Conservation (phyloP, 805 yeast species). For the Myxozyma monticola region DNA sequence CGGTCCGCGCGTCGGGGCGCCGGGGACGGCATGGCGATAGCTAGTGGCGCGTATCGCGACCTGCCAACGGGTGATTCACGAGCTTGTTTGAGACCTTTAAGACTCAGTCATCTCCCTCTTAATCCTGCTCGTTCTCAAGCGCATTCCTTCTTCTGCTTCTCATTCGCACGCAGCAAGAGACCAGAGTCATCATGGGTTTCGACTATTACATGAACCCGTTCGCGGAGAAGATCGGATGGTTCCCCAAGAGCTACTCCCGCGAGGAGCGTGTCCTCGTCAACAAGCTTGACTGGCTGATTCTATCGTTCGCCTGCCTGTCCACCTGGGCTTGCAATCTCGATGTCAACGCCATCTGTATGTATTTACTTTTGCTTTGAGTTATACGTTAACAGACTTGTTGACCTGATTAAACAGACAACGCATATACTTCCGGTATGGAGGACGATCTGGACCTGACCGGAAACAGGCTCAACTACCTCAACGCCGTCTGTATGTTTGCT, state of each 20-base stretch:
- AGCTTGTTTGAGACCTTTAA: too few relatives aligned
- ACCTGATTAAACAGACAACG: slow-evolving; percentile 39
- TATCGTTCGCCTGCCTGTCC: slow-evolving; percentile 23
- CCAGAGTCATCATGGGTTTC: too few relatives aligned
- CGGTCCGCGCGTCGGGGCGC: too few relatives aligned
- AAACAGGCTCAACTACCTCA: slow-evolving; percentile 33
- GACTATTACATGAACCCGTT: slow-evolving; percentile 28
- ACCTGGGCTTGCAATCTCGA: slow-evolving; percentile 26
- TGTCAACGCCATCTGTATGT: too few relatives aligned
- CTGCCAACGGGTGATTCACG: too few relatives aligned
- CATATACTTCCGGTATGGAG: slow-evolving; percentile 46
- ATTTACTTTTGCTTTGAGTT: slow-evolving; percentile 16
- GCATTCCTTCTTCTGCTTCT: too few relatives aligned
- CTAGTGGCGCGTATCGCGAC: too few relatives aligned
- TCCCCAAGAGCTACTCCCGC: slow-evolving; percentile 19
- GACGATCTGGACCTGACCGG: slow-evolving; percentile 37
- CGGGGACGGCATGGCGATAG: too few relatives aligned
- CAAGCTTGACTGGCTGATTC: slow-evolving; percentile 24
- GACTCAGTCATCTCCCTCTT: too few relatives aligned
- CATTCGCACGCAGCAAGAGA: too few relatives aligned
- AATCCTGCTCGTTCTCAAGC: too few relatives aligned
- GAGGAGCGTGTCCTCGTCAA: slow-evolving; percentile 27
- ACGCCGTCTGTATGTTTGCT: slow-evolving; percentile 27
- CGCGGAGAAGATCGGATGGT: slow-evolving; percentile 27
- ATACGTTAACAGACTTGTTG: not conserved